These are phyloP conservation scores for Colletotrichum graminicola DNA, from an alignment of 2,329 filamentous ascomycete genomes.

Conservation along the genomic window DNA sequence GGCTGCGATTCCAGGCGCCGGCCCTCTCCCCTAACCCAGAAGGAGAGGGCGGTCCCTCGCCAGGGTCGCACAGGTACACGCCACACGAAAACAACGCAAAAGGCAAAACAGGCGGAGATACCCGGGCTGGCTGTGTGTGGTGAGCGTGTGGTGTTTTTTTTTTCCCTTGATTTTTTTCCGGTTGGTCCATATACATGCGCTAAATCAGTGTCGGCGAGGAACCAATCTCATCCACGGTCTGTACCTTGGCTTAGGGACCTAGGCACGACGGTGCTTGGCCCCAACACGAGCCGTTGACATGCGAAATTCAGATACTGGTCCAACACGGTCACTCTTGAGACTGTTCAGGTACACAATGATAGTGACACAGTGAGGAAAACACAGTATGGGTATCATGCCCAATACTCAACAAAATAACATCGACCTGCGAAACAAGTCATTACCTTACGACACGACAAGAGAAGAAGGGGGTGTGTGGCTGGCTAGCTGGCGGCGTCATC, in stretches of 20 bases:
- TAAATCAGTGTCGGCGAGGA: neutral
- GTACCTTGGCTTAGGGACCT: neutral
- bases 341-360: no score
- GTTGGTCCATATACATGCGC: neutral
- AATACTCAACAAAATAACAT: no score
- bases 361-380: no score
- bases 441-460: neutral
- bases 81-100: neutral
- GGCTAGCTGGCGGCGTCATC: neutral
- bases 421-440: neutral
- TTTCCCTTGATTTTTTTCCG: neutral
- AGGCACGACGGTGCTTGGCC: neutral
- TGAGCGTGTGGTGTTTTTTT: neutral
- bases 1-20: no score
- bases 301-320: no score
- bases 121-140: neutral
- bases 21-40: neutral
- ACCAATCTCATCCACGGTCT: neutral
- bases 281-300: neutral
- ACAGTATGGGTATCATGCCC: no score
- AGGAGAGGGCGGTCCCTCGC: neutral
- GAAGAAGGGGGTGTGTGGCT: neutral
- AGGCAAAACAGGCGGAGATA: neutral
- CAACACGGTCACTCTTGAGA: no score
- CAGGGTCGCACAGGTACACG: neutral